Evolutionary conservation across 352 stramenopile genomes (phyloP).

Genomic region (Phytophthora tubulina): DNA sequence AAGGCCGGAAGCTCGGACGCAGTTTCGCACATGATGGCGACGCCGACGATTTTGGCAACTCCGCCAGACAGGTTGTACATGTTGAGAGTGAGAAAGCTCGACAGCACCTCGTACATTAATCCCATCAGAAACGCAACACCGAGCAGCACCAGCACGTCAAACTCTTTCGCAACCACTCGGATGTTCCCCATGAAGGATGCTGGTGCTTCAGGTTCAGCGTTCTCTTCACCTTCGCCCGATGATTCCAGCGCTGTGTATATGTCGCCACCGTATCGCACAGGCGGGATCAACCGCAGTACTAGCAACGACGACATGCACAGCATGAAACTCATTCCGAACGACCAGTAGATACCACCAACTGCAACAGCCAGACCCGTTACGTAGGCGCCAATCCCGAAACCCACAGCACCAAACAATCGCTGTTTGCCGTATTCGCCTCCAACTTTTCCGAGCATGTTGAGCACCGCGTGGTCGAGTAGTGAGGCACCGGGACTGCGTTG

Average conservation of each 20-base stretch:
- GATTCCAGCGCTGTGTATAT: constrained; percentile 18
- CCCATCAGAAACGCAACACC: constrained; percentile 73
- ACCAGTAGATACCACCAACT: constrained; percentile 59
- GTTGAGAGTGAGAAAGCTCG: constrained; percentile 79
- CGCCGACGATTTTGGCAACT: constrained; percentile 70
- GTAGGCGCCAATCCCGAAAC: constrained; percentile 68
- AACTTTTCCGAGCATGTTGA: constrained; percentile 63
- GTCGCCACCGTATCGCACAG: constrained; percentile 21
- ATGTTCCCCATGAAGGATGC: constrained; percentile 51
- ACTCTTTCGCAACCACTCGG: constrained; percentile 40
- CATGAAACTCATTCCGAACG: constrained; percentile 64
- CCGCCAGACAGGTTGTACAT: constrained; percentile 76
- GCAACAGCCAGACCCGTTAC: constrained; percentile 63
- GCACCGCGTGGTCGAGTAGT: constrained; percentile 72
- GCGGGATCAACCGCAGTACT: constrained; percentile 64
- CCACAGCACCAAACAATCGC: constrained; percentile 73
- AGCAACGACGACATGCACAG: constrained; percentile 60
- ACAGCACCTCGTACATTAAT: constrained; percentile 75
- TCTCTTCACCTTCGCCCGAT: constrained; percentile 35
- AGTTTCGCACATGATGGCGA: constrained; percentile 49
- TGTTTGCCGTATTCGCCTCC: constrained; percentile 84
- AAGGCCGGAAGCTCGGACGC: constrained; percentile 77
- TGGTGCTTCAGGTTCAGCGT: constrained; percentile 6
- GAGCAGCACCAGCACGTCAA: constrained; percentile 69
- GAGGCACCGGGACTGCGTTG: constrained; percentile 39